phyloP scores from a whole-genome alignment of 129 eudicot species.

The Helianthus annuus region HanXRQr2.0-SUNRISE NC_035438.2:45678033-45678532 shows the following conservation, averaged over 20 bases:
- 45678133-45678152: constrained; percentile 61
- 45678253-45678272: constrained; percentile 75
- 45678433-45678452: constrained; percentile 93
- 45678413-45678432: constrained; percentile 45
- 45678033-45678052: constrained; percentile 50
- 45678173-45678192: constrained; percentile 32
- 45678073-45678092: constrained; percentile 95
- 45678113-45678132: constrained; percentile 94
- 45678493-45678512: constrained; percentile 77
- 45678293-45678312: constrained; percentile 79
- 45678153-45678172: constrained; percentile 39
- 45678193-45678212: constrained; percentile 41
- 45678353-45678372: neutral
- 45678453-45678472: constrained; percentile 86
- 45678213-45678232: constrained; percentile 45
- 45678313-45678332: constrained; percentile 58
- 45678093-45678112: constrained; percentile 89
- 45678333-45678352: neutral
- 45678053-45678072: constrained; percentile 96
- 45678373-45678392: neutral
- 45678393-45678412: neutral
- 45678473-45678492: constrained; percentile 82
- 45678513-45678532: constrained; percentile 3
- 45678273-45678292: constrained; percentile 75
- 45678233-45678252: constrained; percentile 54